These are phyloP conservation scores for Monilinia laxa DNA, from an alignment of 2,329 filamentous ascomycete species.

Conservation along the genomic window DNA sequence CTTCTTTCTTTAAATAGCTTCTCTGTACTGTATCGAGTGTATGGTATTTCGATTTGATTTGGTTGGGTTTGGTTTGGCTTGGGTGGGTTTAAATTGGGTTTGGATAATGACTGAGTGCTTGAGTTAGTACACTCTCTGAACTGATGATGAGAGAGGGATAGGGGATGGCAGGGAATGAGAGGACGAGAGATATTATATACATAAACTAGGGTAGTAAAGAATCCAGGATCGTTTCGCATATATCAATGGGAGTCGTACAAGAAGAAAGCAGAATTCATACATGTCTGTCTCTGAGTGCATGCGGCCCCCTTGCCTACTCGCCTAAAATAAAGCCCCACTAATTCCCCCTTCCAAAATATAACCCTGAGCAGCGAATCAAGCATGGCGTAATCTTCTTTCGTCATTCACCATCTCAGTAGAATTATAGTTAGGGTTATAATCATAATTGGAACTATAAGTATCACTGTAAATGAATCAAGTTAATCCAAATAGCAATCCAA, in stretches of 20 bases:
- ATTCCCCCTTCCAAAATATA: not conserved
- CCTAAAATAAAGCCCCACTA: constrained; percentile 7
- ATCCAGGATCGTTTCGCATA: not conserved
- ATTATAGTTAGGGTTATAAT: no score
- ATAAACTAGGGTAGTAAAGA: not conserved
- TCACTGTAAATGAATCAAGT: no score
- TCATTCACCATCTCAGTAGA: no score
- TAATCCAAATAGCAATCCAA: no score
- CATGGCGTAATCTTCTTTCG: no score
- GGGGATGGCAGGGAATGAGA: not conserved
- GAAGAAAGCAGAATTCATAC: no score
- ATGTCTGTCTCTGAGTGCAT: no score
- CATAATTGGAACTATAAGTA: no score
- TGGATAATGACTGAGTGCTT: constrained; percentile 9
- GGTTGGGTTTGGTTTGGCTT: not conserved
- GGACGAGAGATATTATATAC: not conserved
- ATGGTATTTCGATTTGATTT: not conserved
- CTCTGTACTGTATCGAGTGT: constrained; percentile 19
- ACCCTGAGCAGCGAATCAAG: no score
- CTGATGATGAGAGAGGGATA: not conserved
- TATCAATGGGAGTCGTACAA: no score
- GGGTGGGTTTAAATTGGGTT: not conserved
- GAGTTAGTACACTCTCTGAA: not conserved
- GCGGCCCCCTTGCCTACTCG: not conserved
- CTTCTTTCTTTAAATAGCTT: not conserved